Percentiles rank a stretch among this genome's conserved stretches.
These are phyloP conservation scores for Trichaptum fuscoviolaceum DNA, from an alignment of 768 basidiomycete genomes.

Conservation along the genomic window DNA sequence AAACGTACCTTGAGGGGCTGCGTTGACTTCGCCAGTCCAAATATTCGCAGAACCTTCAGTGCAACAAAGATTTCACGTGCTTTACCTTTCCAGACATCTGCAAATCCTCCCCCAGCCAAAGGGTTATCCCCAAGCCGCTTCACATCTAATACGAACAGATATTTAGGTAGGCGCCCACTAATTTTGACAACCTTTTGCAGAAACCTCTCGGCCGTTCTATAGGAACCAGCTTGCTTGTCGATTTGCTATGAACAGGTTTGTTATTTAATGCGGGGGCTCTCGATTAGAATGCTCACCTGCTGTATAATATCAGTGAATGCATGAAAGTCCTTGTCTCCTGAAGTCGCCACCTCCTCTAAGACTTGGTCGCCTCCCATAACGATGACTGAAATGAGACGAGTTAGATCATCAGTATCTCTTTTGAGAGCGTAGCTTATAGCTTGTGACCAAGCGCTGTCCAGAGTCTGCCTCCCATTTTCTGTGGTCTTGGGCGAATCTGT, in stretches of 20 bases:
- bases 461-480: background rate
- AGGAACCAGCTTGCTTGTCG: background rate
- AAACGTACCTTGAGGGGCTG: background rate
- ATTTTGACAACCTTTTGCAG: background rate
- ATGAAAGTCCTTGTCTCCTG: background rate
- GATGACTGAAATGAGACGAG: background rate
- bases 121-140: background rate
- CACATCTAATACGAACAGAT: background rate
- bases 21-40: background rate
- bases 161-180: background rate
- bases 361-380: background rate
- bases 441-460: background rate
- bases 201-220: background rate
- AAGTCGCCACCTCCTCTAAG: background rate
- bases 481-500: background rate
- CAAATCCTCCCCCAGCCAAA: background rate
- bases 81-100: slow-evolving; percentile 3
- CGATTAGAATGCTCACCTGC: background rate
- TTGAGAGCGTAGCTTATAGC: background rate
- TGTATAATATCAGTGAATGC: background rate
- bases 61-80: background rate
- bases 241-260: background rate
- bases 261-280: too few relatives aligned
- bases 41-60: slow-evolving; percentile 3
- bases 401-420: background rate